Evolutionary conservation across 2,329 filamentous ascomycete species (phyloP).

Genomic region (Talaromyces funiculosus): DNA sequence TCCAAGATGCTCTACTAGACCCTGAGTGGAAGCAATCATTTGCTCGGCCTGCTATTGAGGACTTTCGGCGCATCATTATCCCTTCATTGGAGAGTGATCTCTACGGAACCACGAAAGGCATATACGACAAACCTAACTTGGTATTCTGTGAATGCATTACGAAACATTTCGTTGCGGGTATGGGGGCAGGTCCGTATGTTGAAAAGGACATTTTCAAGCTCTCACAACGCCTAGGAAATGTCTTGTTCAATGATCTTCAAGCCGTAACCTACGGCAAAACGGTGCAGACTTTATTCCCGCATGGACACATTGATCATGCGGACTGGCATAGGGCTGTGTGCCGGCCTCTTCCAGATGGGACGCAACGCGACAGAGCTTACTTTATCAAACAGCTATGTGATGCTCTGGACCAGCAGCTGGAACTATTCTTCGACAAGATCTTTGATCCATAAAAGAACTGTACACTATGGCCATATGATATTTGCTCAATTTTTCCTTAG

Average conservation of each 20-base stretch:
- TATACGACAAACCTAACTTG: conserved; percentile 3
- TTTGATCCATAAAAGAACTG: background rate
- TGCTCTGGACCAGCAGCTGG: background rate
- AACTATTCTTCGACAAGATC: background rate
- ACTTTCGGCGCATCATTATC: background rate
- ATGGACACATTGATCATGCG: background rate
- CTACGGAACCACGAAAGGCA: too few species aligned
- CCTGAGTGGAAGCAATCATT: fast-evolving
- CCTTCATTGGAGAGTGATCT: conserved; percentile 4
- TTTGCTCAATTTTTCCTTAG: background rate
- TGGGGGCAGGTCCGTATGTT: background rate
- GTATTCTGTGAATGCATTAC: background rate
- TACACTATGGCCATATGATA: too few species aligned
- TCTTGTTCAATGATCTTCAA: background rate
- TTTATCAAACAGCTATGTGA: background rate
- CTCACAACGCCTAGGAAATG: background rate
- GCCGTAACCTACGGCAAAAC: background rate
- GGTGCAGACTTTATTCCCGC: background rate
- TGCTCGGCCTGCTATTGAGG: background rate
- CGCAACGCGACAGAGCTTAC: background rate
- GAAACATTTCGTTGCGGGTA: background rate
- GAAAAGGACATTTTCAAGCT: background rate
- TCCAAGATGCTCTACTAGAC: background rate
- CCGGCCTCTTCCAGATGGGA: background rate
- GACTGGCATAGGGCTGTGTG: background rate